Evolutionary conservation across 2,329 filamentous ascomycete genomes (phyloP), one percentile per base, ranked within the genome.

Genomic region (Aspergillus aculeatus): DNA sequence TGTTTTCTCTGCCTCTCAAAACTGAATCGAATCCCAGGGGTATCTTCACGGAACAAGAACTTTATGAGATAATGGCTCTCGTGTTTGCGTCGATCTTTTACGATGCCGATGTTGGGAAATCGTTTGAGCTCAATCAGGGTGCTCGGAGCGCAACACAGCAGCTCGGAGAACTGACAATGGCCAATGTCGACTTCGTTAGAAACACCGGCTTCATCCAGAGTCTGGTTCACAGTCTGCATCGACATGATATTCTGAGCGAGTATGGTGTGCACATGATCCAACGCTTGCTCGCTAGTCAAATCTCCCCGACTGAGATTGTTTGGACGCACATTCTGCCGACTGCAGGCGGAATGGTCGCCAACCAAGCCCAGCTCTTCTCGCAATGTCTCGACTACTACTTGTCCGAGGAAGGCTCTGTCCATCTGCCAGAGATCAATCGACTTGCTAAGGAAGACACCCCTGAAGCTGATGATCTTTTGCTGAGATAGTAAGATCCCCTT

Each of bases 321-420:
- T 84, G 81, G 80, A 81, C 81, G 47, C 81, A 86, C 57, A 81
- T 86, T 56, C 77, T 87, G 47, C 83, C 83, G 32, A 85, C 84
- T 0, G 82, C 82, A 1, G 83, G 81, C 26, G 82, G 82, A 41
- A 82, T 83, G 73, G 82, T 84, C 3, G 76, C 81, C 2, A 85
- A 84, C 58, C 84, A 86, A 66, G 83, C 81, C 7, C 83, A 85
- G 60, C 78, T 86, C 23, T 85, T 86, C 65, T 81, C 77, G 0
- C 84, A 86, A 63, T 82, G 79, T 26, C 69, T 87, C 52, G 84
- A 86, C 66, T 84, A 81, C 68, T 86, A 84, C 69, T 76, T 86
- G 50, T 77, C 77, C 4, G 72, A 77, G n/a, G 77, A 79, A 21
- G 83, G 82, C 35, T 71, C 75, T 3, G 64, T 75, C 38, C 77